phyloP scores from a whole-genome alignment of 108 stramenopile species.

The Skeletonema potamos region DNA sequence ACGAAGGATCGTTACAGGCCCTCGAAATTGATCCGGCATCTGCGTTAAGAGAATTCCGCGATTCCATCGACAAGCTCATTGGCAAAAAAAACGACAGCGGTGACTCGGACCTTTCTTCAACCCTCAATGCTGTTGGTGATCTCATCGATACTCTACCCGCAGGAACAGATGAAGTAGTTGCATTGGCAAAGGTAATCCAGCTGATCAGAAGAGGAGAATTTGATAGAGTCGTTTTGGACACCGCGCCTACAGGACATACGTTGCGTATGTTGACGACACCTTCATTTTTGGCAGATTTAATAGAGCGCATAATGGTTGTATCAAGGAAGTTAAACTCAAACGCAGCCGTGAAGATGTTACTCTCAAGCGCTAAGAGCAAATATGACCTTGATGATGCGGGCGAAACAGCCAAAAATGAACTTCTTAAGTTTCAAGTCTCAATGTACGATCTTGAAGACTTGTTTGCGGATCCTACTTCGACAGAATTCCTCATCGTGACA shows the following conservation, averaged over 20 bases:
- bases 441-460: conserved; percentile 92
- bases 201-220: conserved; percentile 81
- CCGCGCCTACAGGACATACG: conserved; percentile 97
- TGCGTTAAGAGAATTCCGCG: conserved; percentile 74
- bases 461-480: conserved; percentile 78
- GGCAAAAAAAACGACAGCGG: conserved; percentile 42
- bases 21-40: conserved; percentile 84
- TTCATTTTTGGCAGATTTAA: conserved; percentile 76
- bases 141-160: conserved; percentile 88
- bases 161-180: conserved; percentile 93
- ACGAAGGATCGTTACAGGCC: conserved; percentile 75
- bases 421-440: conserved; percentile 81
- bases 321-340: conserved; percentile 77
- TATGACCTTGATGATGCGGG: conserved; percentile 68
- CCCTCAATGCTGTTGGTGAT: conserved; percentile 73
- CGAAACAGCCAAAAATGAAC: conserved; percentile 64
- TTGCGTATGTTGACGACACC: conserved; percentile 89
- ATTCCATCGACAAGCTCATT: conserved; percentile 70
- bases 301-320: conserved; percentile 71
- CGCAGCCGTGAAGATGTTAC: conserved; percentile 61
- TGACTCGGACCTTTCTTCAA: conserved; percentile 46
- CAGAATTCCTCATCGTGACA: conserved; percentile 92
- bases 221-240: conserved; percentile 93
- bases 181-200: conserved; percentile 88
- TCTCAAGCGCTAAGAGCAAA: conserved; percentile 42